These are phyloP conservation scores for Clavispora fructus DNA, from an alignment of 805 yeast genomes.

Conservation along the genomic window DNA sequence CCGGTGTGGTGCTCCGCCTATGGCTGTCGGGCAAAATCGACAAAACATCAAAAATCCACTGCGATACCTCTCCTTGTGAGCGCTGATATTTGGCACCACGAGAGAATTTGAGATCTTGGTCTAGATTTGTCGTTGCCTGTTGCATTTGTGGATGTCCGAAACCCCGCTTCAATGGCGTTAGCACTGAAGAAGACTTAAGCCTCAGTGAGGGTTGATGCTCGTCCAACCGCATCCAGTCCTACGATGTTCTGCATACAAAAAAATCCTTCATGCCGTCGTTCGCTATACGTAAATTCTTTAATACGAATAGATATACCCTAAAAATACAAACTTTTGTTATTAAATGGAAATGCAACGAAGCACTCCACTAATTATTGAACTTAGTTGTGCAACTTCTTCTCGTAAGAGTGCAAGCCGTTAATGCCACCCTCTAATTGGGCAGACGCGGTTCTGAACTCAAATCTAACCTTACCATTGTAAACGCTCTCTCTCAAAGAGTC, in stretches of 20 bases:
- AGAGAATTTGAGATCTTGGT: slow-evolving; percentile 51
- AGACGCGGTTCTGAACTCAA: slow-evolving; percentile 96
- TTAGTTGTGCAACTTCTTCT: slow-evolving; percentile 92
- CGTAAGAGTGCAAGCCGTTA: slow-evolving; percentile 92
- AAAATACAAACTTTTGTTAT: background rate
- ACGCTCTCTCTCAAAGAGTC: slow-evolving; percentile 59
- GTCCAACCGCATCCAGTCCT: background rate
- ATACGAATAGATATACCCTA: background rate
- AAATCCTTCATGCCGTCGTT: background rate
- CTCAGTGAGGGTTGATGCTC: background rate
- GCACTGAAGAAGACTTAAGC: no score
- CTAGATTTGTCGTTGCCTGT: slow-evolving; percentile 46
- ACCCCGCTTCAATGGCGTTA: no score
- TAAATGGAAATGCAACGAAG: background rate
- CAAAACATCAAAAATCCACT: slow-evolving; percentile 49
- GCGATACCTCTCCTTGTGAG: slow-evolving; percentile 36
- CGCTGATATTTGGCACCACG: slow-evolving; percentile 49
- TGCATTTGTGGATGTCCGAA: slow-evolving; percentile 2
- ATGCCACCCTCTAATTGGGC: slow-evolving; percentile 99
- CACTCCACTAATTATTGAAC: background rate
- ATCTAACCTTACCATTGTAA: slow-evolving; percentile 69
- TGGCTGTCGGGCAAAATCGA: background rate
- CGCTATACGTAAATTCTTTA: background rate
- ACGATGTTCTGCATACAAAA: background rate
- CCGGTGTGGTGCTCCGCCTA: background rate